Evolutionary conservation across 257 asterid genomes (phyloP).

Genomic region (Solanum ossicruentum): DNA sequence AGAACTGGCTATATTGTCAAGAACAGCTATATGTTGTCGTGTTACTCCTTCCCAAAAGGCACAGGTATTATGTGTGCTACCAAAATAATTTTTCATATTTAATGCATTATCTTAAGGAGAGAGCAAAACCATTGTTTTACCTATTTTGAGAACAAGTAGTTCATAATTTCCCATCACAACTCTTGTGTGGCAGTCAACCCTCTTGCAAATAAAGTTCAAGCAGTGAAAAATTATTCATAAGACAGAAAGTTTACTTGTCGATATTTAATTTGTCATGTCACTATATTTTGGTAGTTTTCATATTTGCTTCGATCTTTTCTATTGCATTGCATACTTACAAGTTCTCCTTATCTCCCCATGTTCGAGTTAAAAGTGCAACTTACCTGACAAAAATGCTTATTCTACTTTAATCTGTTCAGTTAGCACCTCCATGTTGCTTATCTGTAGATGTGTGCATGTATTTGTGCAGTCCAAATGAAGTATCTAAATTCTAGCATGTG

Average conservation of each 20-base stretch:
- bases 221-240: neutral
- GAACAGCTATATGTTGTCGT: conserved; percentile 97
- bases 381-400: neutral
- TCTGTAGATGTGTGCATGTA: neutral
- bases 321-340: neutral
- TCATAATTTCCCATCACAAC: neutral
- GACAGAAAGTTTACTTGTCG: neutral
- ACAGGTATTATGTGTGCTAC: conserved; percentile 43
- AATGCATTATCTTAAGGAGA: neutral
- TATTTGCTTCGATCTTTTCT: neutral
- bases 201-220: neutral
- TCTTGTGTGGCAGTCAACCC: neutral
- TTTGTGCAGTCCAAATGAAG: neutral
- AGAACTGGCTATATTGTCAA: conserved; percentile 86
- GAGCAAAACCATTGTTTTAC: neutral
- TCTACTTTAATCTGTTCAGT: neutral
- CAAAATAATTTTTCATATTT: neutral
- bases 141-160: neutral
- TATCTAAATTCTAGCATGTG: neutral
- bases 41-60: conserved; percentile 99
- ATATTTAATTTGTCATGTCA: neutral
- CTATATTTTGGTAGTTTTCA: neutral
- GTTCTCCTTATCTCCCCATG: neutral
- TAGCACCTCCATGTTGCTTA: neutral
- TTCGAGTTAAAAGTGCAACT: neutral